Percentiles rank a stretch among this genome's conserved stretches.
These are phyloP conservation scores for Apiospora aurea DNA, from an alignment of 2,329 filamentous ascomycete species.

Conservation along the genomic window DNA sequence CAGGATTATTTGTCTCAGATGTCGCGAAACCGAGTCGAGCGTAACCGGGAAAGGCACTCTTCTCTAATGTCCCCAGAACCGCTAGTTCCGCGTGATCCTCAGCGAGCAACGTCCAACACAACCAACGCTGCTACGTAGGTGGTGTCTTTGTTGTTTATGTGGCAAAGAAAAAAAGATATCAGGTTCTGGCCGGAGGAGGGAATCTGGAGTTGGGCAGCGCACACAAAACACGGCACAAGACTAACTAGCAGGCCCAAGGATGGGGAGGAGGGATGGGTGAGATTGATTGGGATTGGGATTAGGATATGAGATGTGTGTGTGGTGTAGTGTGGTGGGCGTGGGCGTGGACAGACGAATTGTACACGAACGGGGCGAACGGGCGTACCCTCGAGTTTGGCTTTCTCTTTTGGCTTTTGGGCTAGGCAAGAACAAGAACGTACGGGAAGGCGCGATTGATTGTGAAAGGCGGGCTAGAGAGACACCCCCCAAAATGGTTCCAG, in stretches of 20 bases:
- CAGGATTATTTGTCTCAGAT: constrained; percentile 19
- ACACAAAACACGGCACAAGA: neutral
- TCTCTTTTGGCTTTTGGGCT: neutral
- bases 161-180: constrained; percentile 22
- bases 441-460: constrained; percentile 19
- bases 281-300: constrained; percentile 22
- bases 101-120: constrained; percentile 19
- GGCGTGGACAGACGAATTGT: constrained; percentile 10
- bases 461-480: constrained; percentile 19
- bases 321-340: constrained; percentile 4
- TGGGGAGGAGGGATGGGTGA: constrained; percentile 5
- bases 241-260: constrained; percentile 3
- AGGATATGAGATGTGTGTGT: constrained; percentile 21
- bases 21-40: constrained; percentile 14
- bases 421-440: constrained; percentile 11
- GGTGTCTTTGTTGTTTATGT: constrained; percentile 22
- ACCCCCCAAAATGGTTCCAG: constrained; percentile 10
- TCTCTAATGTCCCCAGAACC: constrained; percentile 20
- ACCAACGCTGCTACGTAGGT: constrained; percentile 21
- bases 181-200: constrained; percentile 6
- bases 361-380: constrained; percentile 21
- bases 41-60: constrained; percentile 8
- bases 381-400: constrained; percentile 17
- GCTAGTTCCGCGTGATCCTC: constrained; percentile 23
- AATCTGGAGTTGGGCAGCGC: constrained; percentile 15